These are phyloP conservation scores for Chrysoporthe austroafricana DNA, from an alignment of 2,329 filamentous ascomycete genomes.

Conservation along the genomic window DNA sequence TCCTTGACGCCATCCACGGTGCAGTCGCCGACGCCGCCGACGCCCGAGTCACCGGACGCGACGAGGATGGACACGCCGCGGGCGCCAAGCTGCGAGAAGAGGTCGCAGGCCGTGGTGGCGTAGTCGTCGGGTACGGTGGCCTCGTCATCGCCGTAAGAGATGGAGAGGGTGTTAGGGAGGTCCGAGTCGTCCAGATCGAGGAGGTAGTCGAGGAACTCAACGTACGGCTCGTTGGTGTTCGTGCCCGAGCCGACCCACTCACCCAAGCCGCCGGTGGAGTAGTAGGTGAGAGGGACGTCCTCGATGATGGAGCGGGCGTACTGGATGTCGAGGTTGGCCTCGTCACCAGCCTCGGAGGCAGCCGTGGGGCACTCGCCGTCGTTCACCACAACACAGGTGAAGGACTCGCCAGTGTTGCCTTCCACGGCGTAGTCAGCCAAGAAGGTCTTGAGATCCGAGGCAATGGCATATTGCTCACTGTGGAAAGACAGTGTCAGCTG, in stretches of 20 bases:
- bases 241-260: constrained; percentile 35
- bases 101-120: constrained; percentile 53
- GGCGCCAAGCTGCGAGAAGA: constrained; percentile 67
- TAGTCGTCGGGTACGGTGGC: constrained; percentile 58
- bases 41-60: constrained; percentile 60
- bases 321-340: constrained; percentile 64
- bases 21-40: constrained; percentile 35
- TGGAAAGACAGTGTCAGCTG: constrained; percentile 54
- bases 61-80: constrained; percentile 70
- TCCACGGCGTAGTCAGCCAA: constrained; percentile 13
- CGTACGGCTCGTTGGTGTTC: constrained; percentile 68
- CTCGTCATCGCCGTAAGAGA: constrained; percentile 74
- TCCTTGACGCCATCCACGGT: constrained; percentile 32
- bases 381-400: constrained; percentile 53
- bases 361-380: constrained; percentile 41
- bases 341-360: constrained; percentile 43
- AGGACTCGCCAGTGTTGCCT: constrained; percentile 37
- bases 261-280: constrained; percentile 25
- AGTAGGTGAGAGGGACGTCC: constrained; percentile 40
- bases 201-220: constrained; percentile 65
- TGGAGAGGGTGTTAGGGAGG: constrained; percentile 66
- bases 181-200: constrained; percentile 55
- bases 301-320: constrained; percentile 33
- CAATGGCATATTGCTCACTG: constrained; percentile 36
- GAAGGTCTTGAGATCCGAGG: constrained; percentile 39